Percentiles rank a stretch among this genome's conserved stretches.
These are phyloP conservation scores for Tylopilus intermedius DNA, from an alignment of 768 basidiomycete genomes.

Conservation along the genomic window DNA sequence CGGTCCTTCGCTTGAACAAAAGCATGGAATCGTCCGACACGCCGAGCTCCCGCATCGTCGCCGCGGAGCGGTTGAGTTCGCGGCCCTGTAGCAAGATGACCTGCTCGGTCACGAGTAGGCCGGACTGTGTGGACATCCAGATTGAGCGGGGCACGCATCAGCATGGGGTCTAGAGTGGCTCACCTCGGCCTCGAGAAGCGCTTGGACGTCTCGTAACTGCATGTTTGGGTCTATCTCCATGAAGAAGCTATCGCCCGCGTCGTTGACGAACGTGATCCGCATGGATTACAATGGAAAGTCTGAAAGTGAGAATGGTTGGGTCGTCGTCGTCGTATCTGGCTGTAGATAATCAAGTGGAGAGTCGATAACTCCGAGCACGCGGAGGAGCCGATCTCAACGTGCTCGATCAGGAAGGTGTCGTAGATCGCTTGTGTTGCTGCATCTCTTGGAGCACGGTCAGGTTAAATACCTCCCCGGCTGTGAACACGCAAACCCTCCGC, in stretches of 20 bases:
- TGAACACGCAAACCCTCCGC: constrained; percentile 16
- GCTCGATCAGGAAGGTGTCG: constrained; percentile 26
- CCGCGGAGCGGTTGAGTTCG: constrained; percentile 60
- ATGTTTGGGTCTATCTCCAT: constrained; percentile 88
- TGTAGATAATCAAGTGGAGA: constrained; percentile 4
- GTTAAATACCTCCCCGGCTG: constrained; percentile 13
- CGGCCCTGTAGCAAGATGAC: constrained; percentile 62
- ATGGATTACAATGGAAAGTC: constrained; percentile 35
- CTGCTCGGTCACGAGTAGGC: constrained; percentile 68
- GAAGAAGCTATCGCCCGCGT: constrained; percentile 55
- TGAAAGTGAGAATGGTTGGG: not conserved
- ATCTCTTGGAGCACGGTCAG: not conserved
- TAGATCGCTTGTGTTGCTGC: not conserved
- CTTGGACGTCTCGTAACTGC: constrained; percentile 90
- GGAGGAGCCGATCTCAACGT: constrained; percentile 5
- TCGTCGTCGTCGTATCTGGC: not conserved
- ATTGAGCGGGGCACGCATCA: not conserved
- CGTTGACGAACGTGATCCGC: constrained; percentile 70
- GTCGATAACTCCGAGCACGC: not conserved
- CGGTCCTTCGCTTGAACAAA: constrained; percentile 58
- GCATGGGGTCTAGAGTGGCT: constrained; percentile 23
- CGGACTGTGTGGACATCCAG: constrained; percentile 48
- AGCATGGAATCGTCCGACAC: constrained; percentile 61
- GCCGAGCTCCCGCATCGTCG: constrained; percentile 64
- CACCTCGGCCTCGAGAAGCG: constrained; percentile 93